Evolutionary conservation across 2,329 filamentous ascomycete genomes (phyloP).

Genomic region (Rugonectria rugulosa): DNA sequence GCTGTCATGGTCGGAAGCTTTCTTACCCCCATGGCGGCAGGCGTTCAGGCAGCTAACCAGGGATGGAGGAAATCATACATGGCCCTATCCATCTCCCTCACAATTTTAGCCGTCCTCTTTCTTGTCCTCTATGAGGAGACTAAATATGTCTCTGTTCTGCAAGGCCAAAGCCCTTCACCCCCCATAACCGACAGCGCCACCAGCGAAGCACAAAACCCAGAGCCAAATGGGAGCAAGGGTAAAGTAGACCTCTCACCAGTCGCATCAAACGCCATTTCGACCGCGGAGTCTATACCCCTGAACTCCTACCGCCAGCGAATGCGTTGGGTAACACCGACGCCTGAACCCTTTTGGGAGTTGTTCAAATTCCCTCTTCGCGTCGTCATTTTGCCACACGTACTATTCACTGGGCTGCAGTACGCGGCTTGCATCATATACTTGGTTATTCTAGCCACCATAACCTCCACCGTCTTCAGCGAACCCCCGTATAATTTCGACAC

Average conservation of each 20-base stretch:
- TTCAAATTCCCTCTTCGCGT: constrained; percentile 9
- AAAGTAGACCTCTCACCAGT: background rate
- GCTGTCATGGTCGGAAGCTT: constrained; percentile 38
- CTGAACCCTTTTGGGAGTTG: constrained; percentile 15
- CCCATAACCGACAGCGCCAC: constrained; percentile 4
- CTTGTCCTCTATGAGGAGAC: constrained; percentile 37
- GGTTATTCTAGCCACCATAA: constrained; percentile 40
- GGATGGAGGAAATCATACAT: no score
- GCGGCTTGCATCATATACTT: constrained; percentile 46
- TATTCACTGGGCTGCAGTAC: constrained; percentile 47
- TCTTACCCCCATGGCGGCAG: constrained; percentile 39
- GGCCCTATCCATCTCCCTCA: no score
- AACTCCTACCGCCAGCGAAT: constrained; percentile 12
- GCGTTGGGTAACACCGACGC: constrained; percentile 27
- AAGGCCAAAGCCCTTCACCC: no score
- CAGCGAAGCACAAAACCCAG: background rate
- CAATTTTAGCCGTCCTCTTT: constrained; percentile 14
- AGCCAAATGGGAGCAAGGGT: background rate
- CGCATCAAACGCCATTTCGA: background rate
- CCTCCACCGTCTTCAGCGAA: constrained; percentile 42
- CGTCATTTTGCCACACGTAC: constrained; percentile 44
- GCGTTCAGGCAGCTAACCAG: background rate
- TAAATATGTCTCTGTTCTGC: constrained; percentile 42
- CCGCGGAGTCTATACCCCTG: no score
- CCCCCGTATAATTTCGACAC: constrained; percentile 40